These are phyloP conservation scores for Clathrospora elynae DNA, from an alignment of 2,329 filamentous ascomycete genomes.

Conservation along the genomic window DNA sequence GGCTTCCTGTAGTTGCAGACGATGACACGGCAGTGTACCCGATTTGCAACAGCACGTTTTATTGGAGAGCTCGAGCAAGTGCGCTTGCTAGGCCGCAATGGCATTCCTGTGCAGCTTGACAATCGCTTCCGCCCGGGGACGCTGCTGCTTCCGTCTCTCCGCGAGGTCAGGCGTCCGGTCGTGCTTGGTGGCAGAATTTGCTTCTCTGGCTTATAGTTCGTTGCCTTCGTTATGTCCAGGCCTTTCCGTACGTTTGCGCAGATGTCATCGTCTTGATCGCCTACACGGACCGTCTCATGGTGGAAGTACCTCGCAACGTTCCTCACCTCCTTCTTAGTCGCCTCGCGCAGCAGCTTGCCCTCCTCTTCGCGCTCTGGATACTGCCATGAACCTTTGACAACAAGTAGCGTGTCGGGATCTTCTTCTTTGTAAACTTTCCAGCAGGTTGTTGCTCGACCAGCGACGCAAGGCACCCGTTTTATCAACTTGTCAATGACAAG, in stretches of 20 bases:
- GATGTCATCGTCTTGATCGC: background rate
- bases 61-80: constrained; percentile 8
- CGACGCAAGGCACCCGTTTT: constrained; percentile 17
- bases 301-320: constrained; percentile 53
- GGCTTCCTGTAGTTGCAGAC: constrained; percentile 49
- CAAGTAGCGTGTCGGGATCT: background rate
- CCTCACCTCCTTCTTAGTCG: constrained; percentile 43
- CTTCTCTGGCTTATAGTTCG: background rate
- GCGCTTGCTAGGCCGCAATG: constrained; percentile 11
- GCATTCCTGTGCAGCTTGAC: constrained; percentile 32
- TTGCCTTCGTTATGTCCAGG: background rate
- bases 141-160: constrained; percentile 18
- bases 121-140: constrained; percentile 11
- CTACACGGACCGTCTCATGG: constrained; percentile 48
- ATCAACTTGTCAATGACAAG: constrained; percentile 24
- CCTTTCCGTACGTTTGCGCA: background rate
- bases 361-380: background rate
- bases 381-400: background rate
- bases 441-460: constrained; percentile 9
- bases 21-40: constrained; percentile 51
- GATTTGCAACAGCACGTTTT: constrained; percentile 31
- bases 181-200: constrained; percentile 18
- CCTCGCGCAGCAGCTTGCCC: constrained; percentile 25
- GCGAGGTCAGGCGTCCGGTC: constrained; percentile 18
- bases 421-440: background rate